Evolutionary conservation across 2,329 filamentous ascomycete genomes (phyloP).

Genomic region (Colletotrichum cordylinicola): DNA sequence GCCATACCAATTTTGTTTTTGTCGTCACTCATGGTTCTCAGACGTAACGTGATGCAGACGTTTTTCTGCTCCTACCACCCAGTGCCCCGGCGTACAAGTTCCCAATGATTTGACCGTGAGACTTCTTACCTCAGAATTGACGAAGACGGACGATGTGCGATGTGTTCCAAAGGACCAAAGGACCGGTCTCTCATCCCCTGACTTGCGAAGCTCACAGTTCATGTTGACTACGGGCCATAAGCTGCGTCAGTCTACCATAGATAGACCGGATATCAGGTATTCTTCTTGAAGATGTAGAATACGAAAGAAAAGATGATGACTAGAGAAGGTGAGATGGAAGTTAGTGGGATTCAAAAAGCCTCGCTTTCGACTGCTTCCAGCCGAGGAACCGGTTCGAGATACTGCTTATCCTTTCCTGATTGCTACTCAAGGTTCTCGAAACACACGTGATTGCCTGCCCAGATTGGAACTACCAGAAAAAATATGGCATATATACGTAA

Average conservation of each 20-base stretch:
- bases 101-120: background rate
- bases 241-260: background rate
- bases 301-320: background rate
- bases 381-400: background rate
- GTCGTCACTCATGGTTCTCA: background rate
- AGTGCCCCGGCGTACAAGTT: background rate
- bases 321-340: background rate
- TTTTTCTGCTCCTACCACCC: background rate
- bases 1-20: background rate
- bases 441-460: background rate
- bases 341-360: accelerated
- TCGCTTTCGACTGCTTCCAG: background rate
- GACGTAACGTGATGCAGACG: background rate
- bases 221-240: too few species aligned
- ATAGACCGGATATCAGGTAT: background rate
- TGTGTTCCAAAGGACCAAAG: too few species aligned
- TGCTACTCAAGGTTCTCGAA: background rate
- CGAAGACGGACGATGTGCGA: too few species aligned
- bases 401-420: background rate
- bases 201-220: too few species aligned
- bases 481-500: background rate
- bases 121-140: too few species aligned
- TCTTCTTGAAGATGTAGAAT: background rate
- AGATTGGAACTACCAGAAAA: background rate
- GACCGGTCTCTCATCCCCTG: too few species aligned